Conservation (phyloP, 306 rosid genomes). For the Morella rubra region DNA sequence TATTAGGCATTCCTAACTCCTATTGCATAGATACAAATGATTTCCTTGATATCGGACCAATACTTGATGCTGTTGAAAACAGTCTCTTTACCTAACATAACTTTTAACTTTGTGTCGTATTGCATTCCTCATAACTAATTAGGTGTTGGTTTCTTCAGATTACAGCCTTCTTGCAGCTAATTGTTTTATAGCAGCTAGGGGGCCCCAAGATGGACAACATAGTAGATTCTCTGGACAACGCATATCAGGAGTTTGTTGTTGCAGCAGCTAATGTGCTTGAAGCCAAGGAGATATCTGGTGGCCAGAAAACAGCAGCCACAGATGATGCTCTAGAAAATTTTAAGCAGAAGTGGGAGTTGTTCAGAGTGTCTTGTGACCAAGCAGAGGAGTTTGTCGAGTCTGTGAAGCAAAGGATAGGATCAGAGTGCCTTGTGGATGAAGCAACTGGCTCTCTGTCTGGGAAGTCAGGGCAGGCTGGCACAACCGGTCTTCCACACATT, state of each 20-base stretch:
- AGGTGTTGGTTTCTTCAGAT: neutral
- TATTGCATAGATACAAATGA: neutral
- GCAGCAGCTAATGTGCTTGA: slow-evolving; percentile 69
- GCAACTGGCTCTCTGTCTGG: slow-evolving; percentile 68
- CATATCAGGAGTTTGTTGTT: slow-evolving; percentile 70
- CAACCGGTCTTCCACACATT: slow-evolving; percentile 63
- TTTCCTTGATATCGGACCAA: neutral
- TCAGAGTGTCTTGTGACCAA: slow-evolving; percentile 76
- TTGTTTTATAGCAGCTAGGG: neutral
- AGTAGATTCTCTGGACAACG: slow-evolving; percentile 59
- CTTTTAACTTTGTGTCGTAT: neutral
- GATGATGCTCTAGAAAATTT: slow-evolving; percentile 71
- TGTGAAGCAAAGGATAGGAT: slow-evolving; percentile 77
- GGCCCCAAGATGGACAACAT: slow-evolving; percentile 55
- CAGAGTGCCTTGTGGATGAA: slow-evolving; percentile 78
- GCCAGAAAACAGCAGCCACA: slow-evolving; percentile 49
- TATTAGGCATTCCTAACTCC: neutral
- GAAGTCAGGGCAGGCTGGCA: slow-evolving; percentile 45
- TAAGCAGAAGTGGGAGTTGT: slow-evolving; percentile 78
- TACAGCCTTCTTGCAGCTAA: too few species aligned
- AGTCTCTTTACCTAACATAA: neutral
- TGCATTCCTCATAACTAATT: neutral
- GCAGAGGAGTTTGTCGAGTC: slow-evolving; percentile 86
- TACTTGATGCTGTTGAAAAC: neutral
- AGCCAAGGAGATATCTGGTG: slow-evolving; percentile 50